These are phyloP conservation scores for Aspergillus ustus DNA, from an alignment of 2,329 filamentous ascomycete species.

Conservation along the genomic window DNA sequence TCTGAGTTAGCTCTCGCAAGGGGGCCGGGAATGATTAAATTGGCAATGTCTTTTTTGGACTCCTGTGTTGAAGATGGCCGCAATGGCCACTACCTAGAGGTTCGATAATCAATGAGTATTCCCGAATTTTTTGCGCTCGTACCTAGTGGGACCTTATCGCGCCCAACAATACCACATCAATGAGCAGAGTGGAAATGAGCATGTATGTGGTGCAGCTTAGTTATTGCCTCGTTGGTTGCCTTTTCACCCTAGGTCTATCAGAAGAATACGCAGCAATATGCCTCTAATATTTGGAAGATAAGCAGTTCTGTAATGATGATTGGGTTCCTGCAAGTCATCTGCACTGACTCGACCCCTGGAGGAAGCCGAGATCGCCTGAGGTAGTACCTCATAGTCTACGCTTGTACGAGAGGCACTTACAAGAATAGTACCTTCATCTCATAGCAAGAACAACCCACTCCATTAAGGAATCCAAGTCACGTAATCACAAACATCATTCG, in stretches of 20 bases:
- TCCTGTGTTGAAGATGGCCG: constrained; percentile 6
- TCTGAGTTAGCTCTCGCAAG: constrained; percentile 18
- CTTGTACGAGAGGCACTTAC: background rate
- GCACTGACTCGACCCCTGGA: background rate
- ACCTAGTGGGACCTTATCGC: background rate
- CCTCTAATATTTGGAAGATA: background rate
- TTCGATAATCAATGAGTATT: constrained; percentile 16
- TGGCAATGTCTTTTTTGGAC: constrained; percentile 15
- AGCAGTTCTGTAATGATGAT: background rate
- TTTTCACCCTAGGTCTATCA: background rate
- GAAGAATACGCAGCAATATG: background rate
- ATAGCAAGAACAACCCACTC: background rate
- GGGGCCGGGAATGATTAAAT: constrained; percentile 18
- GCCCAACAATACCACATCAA: background rate
- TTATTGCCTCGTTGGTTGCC: background rate
- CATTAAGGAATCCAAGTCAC: background rate
- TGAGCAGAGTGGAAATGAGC: background rate
- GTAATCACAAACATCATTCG: background rate
- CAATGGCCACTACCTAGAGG: constrained; percentile 14
- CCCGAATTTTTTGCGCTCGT: background rate
- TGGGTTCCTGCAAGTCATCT: background rate
- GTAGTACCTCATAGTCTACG: background rate
- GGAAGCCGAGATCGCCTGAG: background rate
- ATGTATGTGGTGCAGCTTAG: background rate
- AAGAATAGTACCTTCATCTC: background rate